Evolutionary conservation across 352 stramenopile genomes (phyloP), one percentile per base, ranked within the genome.

Genomic region (Pythium rishiriense): DNA sequence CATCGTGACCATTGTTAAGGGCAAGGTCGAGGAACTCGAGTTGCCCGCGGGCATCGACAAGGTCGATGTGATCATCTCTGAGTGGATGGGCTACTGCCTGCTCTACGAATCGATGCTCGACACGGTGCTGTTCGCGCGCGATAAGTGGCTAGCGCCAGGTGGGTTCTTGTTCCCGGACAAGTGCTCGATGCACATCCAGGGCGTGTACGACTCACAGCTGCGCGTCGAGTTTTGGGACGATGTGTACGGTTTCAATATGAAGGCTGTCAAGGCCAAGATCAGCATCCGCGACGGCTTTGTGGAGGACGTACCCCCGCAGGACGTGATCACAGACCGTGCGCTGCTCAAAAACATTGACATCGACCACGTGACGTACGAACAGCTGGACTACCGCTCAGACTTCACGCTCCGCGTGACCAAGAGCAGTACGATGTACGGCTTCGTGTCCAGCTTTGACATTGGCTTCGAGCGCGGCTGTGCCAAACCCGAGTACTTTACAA

Each of bases 71-170:
- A 99, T 99, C 54, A 97, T 99, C 54, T 99, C 94, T 10, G 97
- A 99, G 82, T 99, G 97, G 94, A 99, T 99, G 98, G 87, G 87
- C 56, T 99, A 99, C 81, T 99, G 99, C 58, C 78, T 99, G 19
- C 76, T 99, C 45, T 88, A 98, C 52, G 98, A 99, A 78, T 98
- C 87, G 58, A 99, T 99, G 98, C 87, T 99, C 43, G 97, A 99
- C 83, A 98, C 91, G 62, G 88, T 99, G 35, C 87, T 99, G 15
- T 98, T 88, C 70, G 96, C 97, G 28, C 81, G 96, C 25, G 96
- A 99, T 77, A 98, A 98, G 75, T 99, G 93, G 93, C 85, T 99
- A 53, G 78, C 87, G 29, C 72, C 86, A 6, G 93, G 89, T 50
- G 96, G 96, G n/a, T 73, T 98, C 37, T 80, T 99, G 51, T 98